These are phyloP conservation scores for Umbilicaria muhlenbergii DNA, from an alignment of 495 filamentous ascomycete species.

Conservation along the genomic window DNA sequence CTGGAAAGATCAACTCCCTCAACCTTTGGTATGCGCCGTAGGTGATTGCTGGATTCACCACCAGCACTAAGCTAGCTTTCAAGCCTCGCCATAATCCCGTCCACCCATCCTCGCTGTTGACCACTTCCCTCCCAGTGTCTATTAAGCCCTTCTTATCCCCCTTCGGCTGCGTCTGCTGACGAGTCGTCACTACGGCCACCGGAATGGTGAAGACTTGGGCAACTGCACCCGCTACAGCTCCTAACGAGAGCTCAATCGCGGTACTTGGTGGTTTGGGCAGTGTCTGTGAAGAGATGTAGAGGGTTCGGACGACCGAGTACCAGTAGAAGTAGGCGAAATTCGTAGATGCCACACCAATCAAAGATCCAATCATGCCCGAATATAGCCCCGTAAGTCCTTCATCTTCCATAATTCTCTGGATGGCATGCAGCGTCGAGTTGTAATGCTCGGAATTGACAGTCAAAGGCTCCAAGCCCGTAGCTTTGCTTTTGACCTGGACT, in stretches of 20 bases:
- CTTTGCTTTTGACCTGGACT: constrained; percentile 74
- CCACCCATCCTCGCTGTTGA: constrained; percentile 80
- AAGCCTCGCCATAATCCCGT: constrained; percentile 85
- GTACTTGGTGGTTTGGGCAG: constrained; percentile 57
- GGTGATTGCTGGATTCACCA: constrained; percentile 94
- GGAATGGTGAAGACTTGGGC: constrained; percentile 96
- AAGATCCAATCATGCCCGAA: constrained; percentile 68
- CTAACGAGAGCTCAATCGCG: constrained; percentile 69
- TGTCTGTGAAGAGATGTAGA: constrained; percentile 60
- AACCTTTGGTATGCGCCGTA: constrained; percentile 94
- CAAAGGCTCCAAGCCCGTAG: constrained; percentile 17
- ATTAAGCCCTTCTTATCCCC: constrained; percentile 72
- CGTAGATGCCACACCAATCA: constrained; percentile 86
- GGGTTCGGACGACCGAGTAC: constrained; percentile 76
- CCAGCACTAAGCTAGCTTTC: constrained; percentile 91
- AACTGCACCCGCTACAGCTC: constrained; percentile 76
- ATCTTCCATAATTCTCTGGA: constrained; percentile 67
- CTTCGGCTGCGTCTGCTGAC: constrained; percentile 86
- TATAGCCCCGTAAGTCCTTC: constrained; percentile 79
- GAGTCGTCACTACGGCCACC: constrained; percentile 84
- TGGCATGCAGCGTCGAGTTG: constrained; percentile 70
- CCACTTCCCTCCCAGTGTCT: constrained; percentile 78
- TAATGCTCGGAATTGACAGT: constrained; percentile 49
- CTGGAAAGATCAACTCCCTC: constrained; percentile 62
- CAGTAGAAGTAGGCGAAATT: constrained; percentile 99